Base-by-base conservation (phyloP, 768 basidiomycete species). In the Mycena floridula region DNA sequence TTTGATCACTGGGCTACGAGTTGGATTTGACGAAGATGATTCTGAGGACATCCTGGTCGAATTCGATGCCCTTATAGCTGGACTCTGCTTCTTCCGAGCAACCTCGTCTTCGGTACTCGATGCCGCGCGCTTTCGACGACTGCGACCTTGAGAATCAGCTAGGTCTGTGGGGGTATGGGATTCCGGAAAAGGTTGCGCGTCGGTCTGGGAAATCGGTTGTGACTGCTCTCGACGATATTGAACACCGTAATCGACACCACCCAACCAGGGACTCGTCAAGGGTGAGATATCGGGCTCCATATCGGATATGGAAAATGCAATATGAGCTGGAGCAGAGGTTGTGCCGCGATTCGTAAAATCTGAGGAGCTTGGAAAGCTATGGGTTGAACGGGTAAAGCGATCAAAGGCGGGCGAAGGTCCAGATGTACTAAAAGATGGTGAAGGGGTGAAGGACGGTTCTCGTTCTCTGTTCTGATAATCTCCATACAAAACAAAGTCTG, bases 181-280 rank as follows among this genome's bases (percentile, higher is more conserved):
- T 51, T 16, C n/a, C n/a, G n/a, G n/a, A n/a, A n/a, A n/a, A n/a
- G n/a, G n/a, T n/a, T n/a, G n/a, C n/a, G n/a, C n/a, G n/a, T n/a
- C n/a, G n/a, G n/a, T n/a, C n/a, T n/a, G n/a, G n/a, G n/a, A n/a
- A n/a, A 59, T 51, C 18, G 54, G 54, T 27, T 68, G 66, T 21
- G 72, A 70, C 38, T 16, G 23, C 18, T 16, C n/a, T 11, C 13
- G 38, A 39, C 22, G 38, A 13, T 39, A 24, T 24, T 39, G 38
- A 13, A 39, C 23, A 15, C 38, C 23, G 42, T 76, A n/a, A n/a
- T n/a, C n/a, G n/a, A n/a, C 70, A 4, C 85, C 75, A 4, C 79
- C 83, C 0, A 90, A 70, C 85, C 87, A 89, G 1, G 87, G 87
- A 51, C 86, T 89, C 0, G 85, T 85, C 18, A 90, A 65, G 0